phyloP scores from a whole-genome alignment of 768 basidiomycete species.

The Hysterangium stoloniferum region DNA sequence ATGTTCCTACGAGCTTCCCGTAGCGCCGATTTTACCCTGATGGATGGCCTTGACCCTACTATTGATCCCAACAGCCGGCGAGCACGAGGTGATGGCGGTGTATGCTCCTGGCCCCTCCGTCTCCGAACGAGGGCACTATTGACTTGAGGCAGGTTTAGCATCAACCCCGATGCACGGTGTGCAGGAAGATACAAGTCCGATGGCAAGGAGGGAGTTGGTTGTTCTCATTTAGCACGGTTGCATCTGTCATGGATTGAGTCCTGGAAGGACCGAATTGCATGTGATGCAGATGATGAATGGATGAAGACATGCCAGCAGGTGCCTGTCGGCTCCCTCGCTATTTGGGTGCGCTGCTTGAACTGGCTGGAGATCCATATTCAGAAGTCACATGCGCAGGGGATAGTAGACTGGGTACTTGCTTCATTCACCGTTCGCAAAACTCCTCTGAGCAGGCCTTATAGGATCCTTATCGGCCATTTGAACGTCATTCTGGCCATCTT shows the following conservation, averaged over 20 bases:
- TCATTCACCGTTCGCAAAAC: slow-evolving; percentile 34
- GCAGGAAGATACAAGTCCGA: slow-evolving; percentile 91
- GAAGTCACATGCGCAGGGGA: slow-evolving; percentile 90
- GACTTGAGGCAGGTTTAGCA: slow-evolving; percentile 85
- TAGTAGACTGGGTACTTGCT: slow-evolving; percentile 86
- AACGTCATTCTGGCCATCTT: no score
- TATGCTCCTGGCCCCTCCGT: slow-evolving; percentile 4
- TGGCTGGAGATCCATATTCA: slow-evolving; percentile 87
- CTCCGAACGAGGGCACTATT: slow-evolving; percentile 16
- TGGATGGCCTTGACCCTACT: slow-evolving; percentile 63
- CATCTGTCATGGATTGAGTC: no score
- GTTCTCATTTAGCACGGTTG: slow-evolving; percentile 86
- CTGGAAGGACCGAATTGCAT: slow-evolving; percentile 69
- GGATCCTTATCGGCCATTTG: no score
- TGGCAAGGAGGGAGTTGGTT: slow-evolving; percentile 91
- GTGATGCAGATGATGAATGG: slow-evolving; percentile 49
- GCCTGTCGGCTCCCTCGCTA: slow-evolving; percentile 83
- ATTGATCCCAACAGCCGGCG: slow-evolving; percentile 79
- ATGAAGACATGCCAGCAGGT: slow-evolving; percentile 70
- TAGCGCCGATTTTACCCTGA: slow-evolving; percentile 58
- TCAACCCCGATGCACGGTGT: slow-evolving; percentile 83
- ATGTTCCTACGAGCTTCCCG: slow-evolving; percentile 91
- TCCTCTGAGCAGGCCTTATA: slow-evolving; percentile 38
- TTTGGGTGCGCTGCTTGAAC: slow-evolving; percentile 77
- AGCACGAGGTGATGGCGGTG: slow-evolving; percentile 28